phyloP scores from a whole-genome alignment of 108 stramenopile genomes.

The Nannochloropsis gaditana region DNA sequence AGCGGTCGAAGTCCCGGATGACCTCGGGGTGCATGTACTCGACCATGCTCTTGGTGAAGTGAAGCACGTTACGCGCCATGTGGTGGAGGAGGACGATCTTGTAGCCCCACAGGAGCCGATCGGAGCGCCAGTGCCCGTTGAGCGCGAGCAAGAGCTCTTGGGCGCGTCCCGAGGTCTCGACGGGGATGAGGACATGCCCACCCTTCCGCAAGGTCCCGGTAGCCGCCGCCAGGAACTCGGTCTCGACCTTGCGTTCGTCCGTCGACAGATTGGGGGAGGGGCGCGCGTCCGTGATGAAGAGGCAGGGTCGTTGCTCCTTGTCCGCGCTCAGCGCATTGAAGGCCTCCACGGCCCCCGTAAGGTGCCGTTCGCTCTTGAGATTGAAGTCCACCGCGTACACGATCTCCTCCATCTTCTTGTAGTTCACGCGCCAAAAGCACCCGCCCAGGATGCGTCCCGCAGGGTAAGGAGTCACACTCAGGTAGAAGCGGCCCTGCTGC shows the following conservation, averaged over 20 bases:
- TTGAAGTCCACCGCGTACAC: conserved; percentile 45
- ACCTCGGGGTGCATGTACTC: conserved; percentile 50
- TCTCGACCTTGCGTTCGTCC: not conserved
- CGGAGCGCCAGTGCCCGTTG: conserved; percentile 71
- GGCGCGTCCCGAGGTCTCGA: conserved; percentile 76
- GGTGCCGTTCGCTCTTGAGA: conserved; percentile 63
- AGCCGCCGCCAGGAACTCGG: conserved; percentile 37
- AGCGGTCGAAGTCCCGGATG: conserved; percentile 39
- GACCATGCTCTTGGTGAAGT: conserved; percentile 71
- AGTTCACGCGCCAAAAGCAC: conserved; percentile 50
- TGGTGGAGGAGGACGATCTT: conserved; percentile 72
- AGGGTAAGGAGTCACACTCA: conserved; percentile 68
- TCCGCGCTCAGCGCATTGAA: not conserved
- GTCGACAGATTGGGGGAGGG: not conserved
- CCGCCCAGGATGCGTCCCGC: conserved; percentile 83
- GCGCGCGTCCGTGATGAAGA: not conserved
- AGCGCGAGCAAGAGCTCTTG: conserved; percentile 73
- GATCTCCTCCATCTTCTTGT: not conserved
- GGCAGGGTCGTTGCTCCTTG: conserved; percentile 6
- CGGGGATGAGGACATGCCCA: conserved; percentile 82
- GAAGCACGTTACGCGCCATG: conserved; percentile 73
- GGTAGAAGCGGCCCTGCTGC: conserved; percentile 24
- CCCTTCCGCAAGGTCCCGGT: conserved; percentile 73
- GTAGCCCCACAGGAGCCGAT: conserved; percentile 66
- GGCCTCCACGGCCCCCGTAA: conserved; percentile 64